phyloP scores from a whole-genome alignment of 495 filamentous ascomycete species.

The Lineolata rhizophorae region DNA sequence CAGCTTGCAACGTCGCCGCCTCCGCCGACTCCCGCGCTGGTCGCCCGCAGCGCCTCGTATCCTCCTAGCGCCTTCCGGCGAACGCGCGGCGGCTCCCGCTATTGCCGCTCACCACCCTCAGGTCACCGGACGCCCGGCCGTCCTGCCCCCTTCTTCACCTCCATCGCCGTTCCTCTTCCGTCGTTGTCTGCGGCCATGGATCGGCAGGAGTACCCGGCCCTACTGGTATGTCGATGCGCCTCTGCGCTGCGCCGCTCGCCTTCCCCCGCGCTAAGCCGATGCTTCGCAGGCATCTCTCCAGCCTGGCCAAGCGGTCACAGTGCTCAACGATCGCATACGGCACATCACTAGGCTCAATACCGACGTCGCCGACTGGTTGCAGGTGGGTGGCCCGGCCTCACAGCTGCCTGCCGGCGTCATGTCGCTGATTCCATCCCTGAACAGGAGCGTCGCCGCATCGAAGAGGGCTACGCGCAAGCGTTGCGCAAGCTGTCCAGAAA shows the following conservation, averaged over 20 bases:
- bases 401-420: slow-evolving; percentile 2
- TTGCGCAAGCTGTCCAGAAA: slow-evolving; percentile 57
- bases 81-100: too few species aligned
- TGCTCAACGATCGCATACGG: slow-evolving; percentile 73
- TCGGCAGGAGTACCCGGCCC: slow-evolving; percentile 80
- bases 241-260: neutral
- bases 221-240: slow-evolving; percentile 52
- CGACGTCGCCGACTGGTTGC: slow-evolving; percentile 91
- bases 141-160: too few species aligned
- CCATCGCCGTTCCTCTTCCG: neutral
- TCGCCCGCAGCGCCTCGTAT: too few species aligned
- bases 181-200: slow-evolving; percentile 10
- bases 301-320: slow-evolving; percentile 62
- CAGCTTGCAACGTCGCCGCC: too few species aligned
- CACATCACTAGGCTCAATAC: slow-evolving; percentile 68
- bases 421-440: slow-evolving; percentile 4
- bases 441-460: slow-evolving; percentile 79
- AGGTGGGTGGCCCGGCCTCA: slow-evolving; percentile 28
- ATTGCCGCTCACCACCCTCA: too few species aligned
- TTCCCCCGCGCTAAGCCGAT: neutral
- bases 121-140: too few species aligned
- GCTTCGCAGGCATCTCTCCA: slow-evolving; percentile 49
- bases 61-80: too few species aligned
- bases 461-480: slow-evolving; percentile 73
- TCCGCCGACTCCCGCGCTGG: too few species aligned